These are phyloP conservation scores for Suillus spraguei DNA, from an alignment of 768 basidiomycete species.

Conservation along the genomic window DNA sequence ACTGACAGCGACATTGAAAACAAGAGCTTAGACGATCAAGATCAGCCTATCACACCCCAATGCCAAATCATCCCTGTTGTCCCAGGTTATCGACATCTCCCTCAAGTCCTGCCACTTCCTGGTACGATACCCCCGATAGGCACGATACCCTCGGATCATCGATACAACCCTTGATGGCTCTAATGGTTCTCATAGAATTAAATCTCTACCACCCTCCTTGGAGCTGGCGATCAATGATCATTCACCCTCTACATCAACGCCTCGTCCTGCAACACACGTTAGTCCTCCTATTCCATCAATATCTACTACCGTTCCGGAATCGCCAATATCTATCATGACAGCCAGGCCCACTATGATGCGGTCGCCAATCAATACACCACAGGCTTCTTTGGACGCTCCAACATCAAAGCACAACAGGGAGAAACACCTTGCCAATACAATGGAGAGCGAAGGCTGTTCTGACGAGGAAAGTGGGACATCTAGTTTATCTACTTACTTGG, in stretches of 20 bases:
- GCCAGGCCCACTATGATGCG: constrained; percentile 20
- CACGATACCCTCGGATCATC: constrained; percentile 27
- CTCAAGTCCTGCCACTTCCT: constrained; percentile 40
- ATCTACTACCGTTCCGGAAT: constrained; percentile 50
- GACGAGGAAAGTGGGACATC: constrained; percentile 37
- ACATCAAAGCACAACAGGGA: constrained; percentile 21
- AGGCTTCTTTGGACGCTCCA: constrained; percentile 34
- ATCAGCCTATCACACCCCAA: neutral
- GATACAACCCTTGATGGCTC: constrained; percentile 25
- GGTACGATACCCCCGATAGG: constrained; percentile 32
- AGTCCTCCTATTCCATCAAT: constrained; percentile 56
- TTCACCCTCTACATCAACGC: constrained; percentile 21
- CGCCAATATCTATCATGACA: constrained; percentile 30
- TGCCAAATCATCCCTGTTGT: neutral
- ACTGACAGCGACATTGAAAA: constrained; percentile 37
- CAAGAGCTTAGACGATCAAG: constrained; percentile 3
- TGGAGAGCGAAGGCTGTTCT: constrained; percentile 34
- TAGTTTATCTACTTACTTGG: constrained; percentile 32
- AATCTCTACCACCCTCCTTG: constrained; percentile 30
- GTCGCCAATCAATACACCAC: constrained; percentile 18
- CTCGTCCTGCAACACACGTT: constrained; percentile 34
- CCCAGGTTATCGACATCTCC: constrained; percentile 17
- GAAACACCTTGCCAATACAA: constrained; percentile 28
- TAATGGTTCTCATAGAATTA: constrained; percentile 23
- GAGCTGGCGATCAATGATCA: constrained; percentile 28